A percentile compares a stretch with the other conserved stretches of the same genome.
Conservation (phyloP, 441 rosid species). For the Manihot esculenta region DNA sequence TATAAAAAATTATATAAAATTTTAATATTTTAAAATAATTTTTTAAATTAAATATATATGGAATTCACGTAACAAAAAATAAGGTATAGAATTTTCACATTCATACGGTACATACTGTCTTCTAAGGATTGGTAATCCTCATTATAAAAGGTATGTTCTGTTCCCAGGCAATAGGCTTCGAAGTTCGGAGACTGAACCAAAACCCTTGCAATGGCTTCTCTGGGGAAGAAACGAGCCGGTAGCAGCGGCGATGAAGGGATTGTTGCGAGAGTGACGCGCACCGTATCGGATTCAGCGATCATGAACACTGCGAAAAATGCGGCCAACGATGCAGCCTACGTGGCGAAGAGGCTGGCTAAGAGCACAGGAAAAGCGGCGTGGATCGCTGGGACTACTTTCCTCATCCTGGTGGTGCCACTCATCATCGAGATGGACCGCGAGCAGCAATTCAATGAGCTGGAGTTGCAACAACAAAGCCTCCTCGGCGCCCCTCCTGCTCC, state of each 20-base stretch:
- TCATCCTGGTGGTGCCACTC: slow-evolving; percentile 62
- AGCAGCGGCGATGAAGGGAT: slow-evolving; percentile 20
- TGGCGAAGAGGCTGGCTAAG: slow-evolving; percentile 53
- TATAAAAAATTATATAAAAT: too few relatives aligned
- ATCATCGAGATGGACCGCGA: slow-evolving; percentile 84
- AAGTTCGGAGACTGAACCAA: too few relatives aligned
- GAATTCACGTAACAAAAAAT: too few relatives aligned
- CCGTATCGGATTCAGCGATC: slow-evolving; percentile 30
- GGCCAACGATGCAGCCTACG: slow-evolving; percentile 43
- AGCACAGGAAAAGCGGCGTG: slow-evolving; percentile 88
- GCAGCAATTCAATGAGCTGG: slow-evolving; percentile 63
- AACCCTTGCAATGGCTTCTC: slow-evolving; percentile 23
- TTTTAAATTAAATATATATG: too few relatives aligned
- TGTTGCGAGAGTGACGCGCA: slow-evolving; percentile 22
- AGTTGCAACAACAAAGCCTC: slow-evolving; percentile 66
- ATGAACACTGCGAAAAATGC: slow-evolving; percentile 41
- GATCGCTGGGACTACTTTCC: slow-evolving; percentile 76
- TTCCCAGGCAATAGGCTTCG: too few relatives aligned
- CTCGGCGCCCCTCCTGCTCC: slow-evolving; percentile 57
- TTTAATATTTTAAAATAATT: too few relatives aligned
- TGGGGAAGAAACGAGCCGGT: slow-evolving; percentile 23
- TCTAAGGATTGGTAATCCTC: too few relatives aligned
- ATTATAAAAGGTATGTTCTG: too few relatives aligned
- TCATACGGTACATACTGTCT: too few relatives aligned
- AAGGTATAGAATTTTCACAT: too few relatives aligned